phyloP scores from a whole-genome alignment of 1,139 yeast species.

The Meyerozyma guilliermondii region DNA sequence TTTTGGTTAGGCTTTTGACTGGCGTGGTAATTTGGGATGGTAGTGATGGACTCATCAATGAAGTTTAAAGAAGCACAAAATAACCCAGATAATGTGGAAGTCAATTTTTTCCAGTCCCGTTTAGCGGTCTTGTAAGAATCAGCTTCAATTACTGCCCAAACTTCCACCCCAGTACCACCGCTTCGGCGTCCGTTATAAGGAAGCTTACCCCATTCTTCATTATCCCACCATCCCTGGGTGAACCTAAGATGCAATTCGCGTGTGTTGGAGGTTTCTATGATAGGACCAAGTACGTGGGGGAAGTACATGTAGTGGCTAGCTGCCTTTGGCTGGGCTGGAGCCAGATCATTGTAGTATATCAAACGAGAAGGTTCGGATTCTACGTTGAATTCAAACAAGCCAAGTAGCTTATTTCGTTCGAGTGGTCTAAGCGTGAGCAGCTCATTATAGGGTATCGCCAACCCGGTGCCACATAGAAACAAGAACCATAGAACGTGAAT shows the following conservation, averaged over 20 bases:
- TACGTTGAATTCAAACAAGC: slow-evolving; percentile 65
- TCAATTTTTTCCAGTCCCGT: slow-evolving; percentile 63
- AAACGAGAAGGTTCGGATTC: slow-evolving; percentile 41
- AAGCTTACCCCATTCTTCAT: slow-evolving; percentile 79
- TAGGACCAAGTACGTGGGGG: slow-evolving; percentile 79
- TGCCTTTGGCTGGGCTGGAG: slow-evolving; percentile 10
- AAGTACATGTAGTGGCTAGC: slow-evolving; percentile 64
- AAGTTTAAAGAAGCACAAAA: slow-evolving; percentile 94
- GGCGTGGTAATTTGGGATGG: slow-evolving; percentile 49
- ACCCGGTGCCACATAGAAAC: background rate
- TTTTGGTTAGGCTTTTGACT: slow-evolving; percentile 7
- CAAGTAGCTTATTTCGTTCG: slow-evolving; percentile 61
- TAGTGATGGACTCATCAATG: slow-evolving; percentile 75
- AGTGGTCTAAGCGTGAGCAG: slow-evolving; percentile 58
- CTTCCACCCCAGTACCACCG: slow-evolving; percentile 96
- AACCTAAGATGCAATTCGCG: slow-evolving; percentile 79
- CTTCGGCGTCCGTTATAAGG: slow-evolving; percentile 67
- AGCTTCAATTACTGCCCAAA: slow-evolving; percentile 84
- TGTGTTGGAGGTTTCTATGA: slow-evolving; percentile 61
- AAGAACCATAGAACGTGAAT: background rate
- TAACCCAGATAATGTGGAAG: slow-evolving; percentile 79
- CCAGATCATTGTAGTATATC: slow-evolving; percentile 18
- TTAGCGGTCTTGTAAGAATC: slow-evolving; percentile 49
- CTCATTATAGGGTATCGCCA: slow-evolving; percentile 48
- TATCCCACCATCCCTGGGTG: slow-evolving; percentile 95